Base-by-base conservation (phyloP, 179 eudicot species). In the Silene coronaria region DNA sequence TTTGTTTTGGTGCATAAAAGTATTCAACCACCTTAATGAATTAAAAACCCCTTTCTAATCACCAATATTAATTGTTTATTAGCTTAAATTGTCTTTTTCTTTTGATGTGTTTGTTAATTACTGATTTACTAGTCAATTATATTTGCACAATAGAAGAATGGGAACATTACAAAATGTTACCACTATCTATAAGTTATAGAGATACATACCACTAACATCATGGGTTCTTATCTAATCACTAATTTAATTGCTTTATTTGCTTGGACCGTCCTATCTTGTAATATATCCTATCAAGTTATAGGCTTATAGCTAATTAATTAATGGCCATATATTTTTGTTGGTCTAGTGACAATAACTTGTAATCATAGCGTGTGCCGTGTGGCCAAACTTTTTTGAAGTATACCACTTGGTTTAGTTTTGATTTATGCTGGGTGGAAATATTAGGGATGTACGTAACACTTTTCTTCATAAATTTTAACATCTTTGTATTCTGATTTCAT, bases 271-370 rank as follows among this genome's bases (percentile, higher is more conserved):
- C 13, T n/a, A 6, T 19, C 0, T 28, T n/a, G 34, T 12, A 51
- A 0, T 51, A 0, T 51, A 51, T 51, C 45, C 1, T 51, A 5
- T 16, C 3, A 51, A 51, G 57, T 51, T 51, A 51, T 34, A 34
- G 38, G 38, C 38, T 34, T 26, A 63, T 30, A 17, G 51, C 51
- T 66, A 51, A 51, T 16, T 66, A 34, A 66, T 66, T 66, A 66
- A 66, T 66, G 48, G 70, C 70, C 70, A 32, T 66, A n/a, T 36
- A 66, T 66, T 4, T 66, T 66, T 30, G 53, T 36, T 38, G 51
- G 51, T 19, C 71, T 67, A 67, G 26, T 67, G 48, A n/a, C 14
- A 32, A 36, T 36, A 36, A 28, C 27, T 11, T 67, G 51, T 62
- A 11, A 4, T 58, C 11, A 21, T n/a, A 58, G 1, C 26, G 26